A percentile compares a stretch with the other conserved stretches of the same genome.
Evolutionary conservation across 345 rosid species (phyloP).

Genomic region (Pistacia atlantica): DNA sequence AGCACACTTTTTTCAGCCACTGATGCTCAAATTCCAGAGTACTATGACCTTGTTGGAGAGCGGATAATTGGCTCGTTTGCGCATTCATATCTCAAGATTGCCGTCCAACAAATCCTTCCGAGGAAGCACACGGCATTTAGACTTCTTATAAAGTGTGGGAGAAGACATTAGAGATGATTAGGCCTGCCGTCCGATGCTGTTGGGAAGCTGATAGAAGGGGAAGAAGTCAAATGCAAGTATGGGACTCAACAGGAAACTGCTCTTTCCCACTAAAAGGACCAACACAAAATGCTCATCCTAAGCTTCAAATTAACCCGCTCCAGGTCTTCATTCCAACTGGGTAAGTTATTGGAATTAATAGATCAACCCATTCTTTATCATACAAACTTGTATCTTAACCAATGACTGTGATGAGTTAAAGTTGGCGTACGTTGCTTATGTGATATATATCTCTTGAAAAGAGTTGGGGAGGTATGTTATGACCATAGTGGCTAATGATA

Average conservation of each 20-base stretch:
- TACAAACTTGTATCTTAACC: too few species aligned
- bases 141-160: conserved; percentile 79
- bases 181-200: conserved; percentile 46
- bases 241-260: conserved; percentile 24
- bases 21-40: conserved; percentile 90
- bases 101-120: conserved; percentile 86
- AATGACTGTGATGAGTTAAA: too few species aligned
- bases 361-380: too few species aligned
- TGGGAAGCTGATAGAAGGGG: conserved; percentile 75
- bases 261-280: not conserved
- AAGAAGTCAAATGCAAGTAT: conserved; percentile 56
- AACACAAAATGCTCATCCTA: not conserved
- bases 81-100: conserved; percentile 96
- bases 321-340: not conserved
- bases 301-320: not conserved
- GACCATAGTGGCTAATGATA: too few species aligned
- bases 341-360: not conserved
- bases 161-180: conserved; percentile 54
- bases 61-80: conserved; percentile 93
- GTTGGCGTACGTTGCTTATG: too few species aligned
- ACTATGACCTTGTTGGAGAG: conserved; percentile 71
- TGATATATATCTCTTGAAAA: too few species aligned
- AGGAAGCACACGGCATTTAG: conserved; percentile 82
- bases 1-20: conserved; percentile 92
- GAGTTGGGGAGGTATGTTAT: too few species aligned